phyloP scores from a whole-genome alignment of 768 basidiomycete genomes.

The Lyophyllum decastes region DNA sequence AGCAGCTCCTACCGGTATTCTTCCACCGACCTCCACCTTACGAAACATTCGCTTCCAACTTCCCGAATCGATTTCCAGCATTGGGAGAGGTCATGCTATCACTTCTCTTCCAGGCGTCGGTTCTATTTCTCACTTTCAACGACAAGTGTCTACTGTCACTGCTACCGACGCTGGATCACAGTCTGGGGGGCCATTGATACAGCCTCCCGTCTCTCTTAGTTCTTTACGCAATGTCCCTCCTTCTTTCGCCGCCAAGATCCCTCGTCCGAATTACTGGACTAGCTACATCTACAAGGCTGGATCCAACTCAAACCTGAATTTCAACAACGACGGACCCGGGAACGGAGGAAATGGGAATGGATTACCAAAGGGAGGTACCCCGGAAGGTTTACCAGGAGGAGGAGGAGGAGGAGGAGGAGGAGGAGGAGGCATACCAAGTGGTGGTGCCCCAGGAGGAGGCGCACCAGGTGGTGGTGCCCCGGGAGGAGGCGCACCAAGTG shows the following conservation, averaged over 20 bases:
- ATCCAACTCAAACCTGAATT: neutral
- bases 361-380: too few species aligned
- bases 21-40: neutral
- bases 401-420: too few species aligned
- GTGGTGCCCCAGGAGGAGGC: neutral
- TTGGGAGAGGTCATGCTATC: constrained; percentile 2
- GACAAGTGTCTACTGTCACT: neutral
- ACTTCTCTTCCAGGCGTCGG: constrained; percentile 7
- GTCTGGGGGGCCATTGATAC: neutral
- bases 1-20: neutral
- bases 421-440: neutral
- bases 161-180: neutral
- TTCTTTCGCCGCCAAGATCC: neutral
- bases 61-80: neutral
- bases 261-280: neutral
- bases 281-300: neutral
- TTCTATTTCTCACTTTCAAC: neutral
- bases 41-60: neutral
- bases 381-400: too few species aligned
- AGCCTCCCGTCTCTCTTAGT: neutral
- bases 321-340: too few species aligned
- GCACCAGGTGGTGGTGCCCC: neutral
- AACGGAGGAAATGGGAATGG: neutral
- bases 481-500: neutral
- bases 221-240: neutral